Evolutionary conservation across 2,329 filamentous ascomycete genomes (phyloP).

Genomic region (Xylariaceae sp.): DNA sequence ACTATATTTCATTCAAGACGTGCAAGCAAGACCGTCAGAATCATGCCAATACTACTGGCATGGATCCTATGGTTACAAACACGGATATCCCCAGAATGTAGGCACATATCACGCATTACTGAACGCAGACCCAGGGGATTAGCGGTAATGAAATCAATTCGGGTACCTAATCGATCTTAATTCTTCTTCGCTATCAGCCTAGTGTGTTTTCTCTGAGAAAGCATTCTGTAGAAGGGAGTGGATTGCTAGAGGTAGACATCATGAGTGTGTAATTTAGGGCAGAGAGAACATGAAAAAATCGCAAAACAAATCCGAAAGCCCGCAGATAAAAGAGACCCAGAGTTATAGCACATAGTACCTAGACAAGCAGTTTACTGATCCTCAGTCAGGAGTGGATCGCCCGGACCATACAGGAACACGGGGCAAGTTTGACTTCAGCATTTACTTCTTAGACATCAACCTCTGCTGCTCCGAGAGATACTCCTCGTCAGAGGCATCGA

Average conservation of each 20-base stretch:
- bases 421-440: too few species aligned
- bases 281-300: conserved; percentile 7
- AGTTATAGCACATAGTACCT: conserved; percentile 5
- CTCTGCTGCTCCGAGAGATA: conserved; percentile 54
- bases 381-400: too few species aligned
- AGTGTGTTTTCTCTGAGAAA: conserved; percentile 8
- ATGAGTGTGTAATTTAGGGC: conserved; percentile 4
- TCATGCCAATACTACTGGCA: too few species aligned
- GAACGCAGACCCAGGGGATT: too few species aligned
- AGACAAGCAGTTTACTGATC: too few species aligned
- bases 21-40: too few species aligned
- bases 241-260: conserved; percentile 13
- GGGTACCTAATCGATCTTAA: conserved; percentile 9
- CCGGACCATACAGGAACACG: too few species aligned
- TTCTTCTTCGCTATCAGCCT: background rate
- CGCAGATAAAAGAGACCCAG: conserved; percentile 3
- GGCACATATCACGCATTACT: too few species aligned
- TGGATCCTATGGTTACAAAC: too few species aligned
- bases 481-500: conserved; percentile 92
- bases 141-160: conserved; percentile 11
- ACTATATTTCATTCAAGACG: too few species aligned
- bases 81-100: too few species aligned
- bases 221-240: conserved; percentile 17
- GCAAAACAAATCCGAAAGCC: conserved; percentile 8
- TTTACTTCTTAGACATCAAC: conserved; percentile 24